Evolutionary conservation across 371 early-diverging fungal species (phyloP).

Genomic region (Rhizopus arrhizus): DNA sequence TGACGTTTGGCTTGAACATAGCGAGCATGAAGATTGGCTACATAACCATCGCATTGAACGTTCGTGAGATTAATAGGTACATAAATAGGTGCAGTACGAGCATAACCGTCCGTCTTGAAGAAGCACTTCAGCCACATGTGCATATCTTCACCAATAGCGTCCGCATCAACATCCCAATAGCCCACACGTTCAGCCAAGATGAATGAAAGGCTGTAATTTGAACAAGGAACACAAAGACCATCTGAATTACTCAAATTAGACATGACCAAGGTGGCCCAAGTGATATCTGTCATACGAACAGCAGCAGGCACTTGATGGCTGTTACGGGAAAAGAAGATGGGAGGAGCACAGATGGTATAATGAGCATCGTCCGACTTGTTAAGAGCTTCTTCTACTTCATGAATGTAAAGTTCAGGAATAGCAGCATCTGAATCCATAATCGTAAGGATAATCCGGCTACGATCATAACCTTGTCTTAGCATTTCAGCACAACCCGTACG

Average conservation of each 20-base stretch:
- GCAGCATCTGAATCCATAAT: constrained; percentile 54
- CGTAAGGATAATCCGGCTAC: constrained; percentile 64
- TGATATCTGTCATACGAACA: constrained; percentile 76
- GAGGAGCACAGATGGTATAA: constrained; percentile 66
- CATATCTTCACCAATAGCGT: constrained; percentile 84
- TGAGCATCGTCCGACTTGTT: constrained; percentile 45
- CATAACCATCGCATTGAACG: constrained; percentile 66
- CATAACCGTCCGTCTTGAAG: constrained; percentile 69
- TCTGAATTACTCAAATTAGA: constrained; percentile 71
- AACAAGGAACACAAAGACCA: constrained; percentile 75
- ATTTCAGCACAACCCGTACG: constrained; percentile 38
- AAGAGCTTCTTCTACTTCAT: constrained; percentile 47
- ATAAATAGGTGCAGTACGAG: constrained; percentile 68
- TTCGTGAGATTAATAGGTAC: constrained; percentile 79
- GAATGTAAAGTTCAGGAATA: constrained; percentile 53
- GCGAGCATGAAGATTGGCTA: constrained; percentile 62
- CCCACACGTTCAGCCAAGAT: constrained; percentile 69
- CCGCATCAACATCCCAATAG: constrained; percentile 80
- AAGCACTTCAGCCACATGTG: constrained; percentile 86
- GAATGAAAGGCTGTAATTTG: constrained; percentile 74
- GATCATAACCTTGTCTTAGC: constrained; percentile 43
- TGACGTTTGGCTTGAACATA: constrained; percentile 76
- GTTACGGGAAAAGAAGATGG: constrained; percentile 80
- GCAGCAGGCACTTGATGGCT: constrained; percentile 71
- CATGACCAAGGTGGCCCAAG: constrained; percentile 81